Percentiles rank a stretch among this genome's conserved stretches.
Evolutionary conservation across 2,329 filamentous ascomycete genomes (phyloP).

Genomic region (Xylaria sp.): DNA sequence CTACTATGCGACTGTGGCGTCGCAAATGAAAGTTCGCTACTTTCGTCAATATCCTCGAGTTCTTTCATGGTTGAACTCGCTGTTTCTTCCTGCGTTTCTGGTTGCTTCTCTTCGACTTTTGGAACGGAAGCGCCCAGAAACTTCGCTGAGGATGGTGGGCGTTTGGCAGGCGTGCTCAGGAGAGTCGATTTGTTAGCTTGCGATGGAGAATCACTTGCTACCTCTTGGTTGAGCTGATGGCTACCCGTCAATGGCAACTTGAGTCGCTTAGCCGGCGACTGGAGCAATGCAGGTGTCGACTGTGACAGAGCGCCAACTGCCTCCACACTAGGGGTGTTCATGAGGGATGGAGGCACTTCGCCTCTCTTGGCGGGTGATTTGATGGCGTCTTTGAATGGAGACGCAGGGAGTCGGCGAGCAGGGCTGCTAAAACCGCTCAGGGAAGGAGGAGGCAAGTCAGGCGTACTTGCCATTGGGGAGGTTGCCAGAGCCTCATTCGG

Average conservation of each 20-base stretch:
- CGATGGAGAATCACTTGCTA: constrained; percentile 32
- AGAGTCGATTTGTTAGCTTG: constrained; percentile 33
- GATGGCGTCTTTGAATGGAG: constrained; percentile 50
- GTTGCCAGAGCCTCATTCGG: constrained; percentile 21
- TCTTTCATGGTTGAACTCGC: background rate
- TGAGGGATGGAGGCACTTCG: constrained; percentile 38
- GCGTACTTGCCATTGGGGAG: too few relatives aligned
- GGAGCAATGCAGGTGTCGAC: constrained; percentile 44
- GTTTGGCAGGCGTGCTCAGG: constrained; percentile 31
- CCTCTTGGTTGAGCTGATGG: constrained; percentile 24
- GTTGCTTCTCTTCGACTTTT: constrained; percentile 8
- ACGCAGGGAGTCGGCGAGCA: constrained; percentile 48
- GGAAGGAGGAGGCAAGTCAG: too few relatives aligned
- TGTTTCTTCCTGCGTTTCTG: background rate
- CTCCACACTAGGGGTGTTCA: constrained; percentile 24
- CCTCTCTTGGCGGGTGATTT: constrained; percentile 51
- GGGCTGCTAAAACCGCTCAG: constrained; percentile 39
- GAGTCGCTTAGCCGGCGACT: constrained; percentile 49
- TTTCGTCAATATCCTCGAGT: background rate
- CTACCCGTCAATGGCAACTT: constrained; percentile 25
- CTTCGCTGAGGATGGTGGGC: constrained; percentile 29
- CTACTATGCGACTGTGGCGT: too few relatives aligned
- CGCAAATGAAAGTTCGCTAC: too few relatives aligned
- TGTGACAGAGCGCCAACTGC: constrained; percentile 37
- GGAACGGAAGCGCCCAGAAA: constrained; percentile 15